Percentiles rank a stretch among this genome's conserved stretches.
Evolutionary conservation across 495 filamentous ascomycete genomes (phyloP).

Genomic region (Aspergillus saccharolyticus): DNA sequence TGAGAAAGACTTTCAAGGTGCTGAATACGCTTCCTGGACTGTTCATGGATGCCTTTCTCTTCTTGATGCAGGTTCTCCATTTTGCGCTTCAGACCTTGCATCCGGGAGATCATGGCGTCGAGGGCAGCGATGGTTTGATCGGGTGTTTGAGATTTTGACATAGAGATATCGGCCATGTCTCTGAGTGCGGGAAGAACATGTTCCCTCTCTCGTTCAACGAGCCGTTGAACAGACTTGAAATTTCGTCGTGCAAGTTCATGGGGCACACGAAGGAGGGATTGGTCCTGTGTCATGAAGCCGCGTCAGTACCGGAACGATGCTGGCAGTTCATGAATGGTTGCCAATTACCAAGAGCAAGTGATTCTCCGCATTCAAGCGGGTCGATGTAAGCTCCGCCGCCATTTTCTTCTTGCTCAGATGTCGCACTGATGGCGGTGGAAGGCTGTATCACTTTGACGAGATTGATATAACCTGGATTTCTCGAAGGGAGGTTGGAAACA

Average conservation of each 20-base stretch:
- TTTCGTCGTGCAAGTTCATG: conserved; percentile 88
- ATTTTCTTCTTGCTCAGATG: conserved; percentile 24
- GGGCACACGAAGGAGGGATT: conserved; percentile 88
- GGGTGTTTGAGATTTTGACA: conserved; percentile 53
- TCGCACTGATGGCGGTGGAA: neutral
- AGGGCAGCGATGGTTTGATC: conserved; percentile 69
- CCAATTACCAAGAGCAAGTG: conserved; percentile 62
- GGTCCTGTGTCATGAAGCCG: conserved; percentile 59
- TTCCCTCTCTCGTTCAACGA: conserved; percentile 73
- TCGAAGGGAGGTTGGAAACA: too few relatives aligned
- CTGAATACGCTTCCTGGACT: conserved; percentile 67
- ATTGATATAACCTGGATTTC: neutral
- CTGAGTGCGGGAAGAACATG: conserved; percentile 64
- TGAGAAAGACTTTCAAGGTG: conserved; percentile 75
- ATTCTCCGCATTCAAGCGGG: conserved; percentile 67
- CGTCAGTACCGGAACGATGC: conserved; percentile 13
- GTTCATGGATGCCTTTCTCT: conserved; percentile 65
- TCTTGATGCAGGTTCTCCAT: conserved; percentile 71
- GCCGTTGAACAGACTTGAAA: conserved; percentile 80
- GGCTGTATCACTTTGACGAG: neutral
- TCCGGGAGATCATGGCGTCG: conserved; percentile 75
- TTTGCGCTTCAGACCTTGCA: conserved; percentile 84
- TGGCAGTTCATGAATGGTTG: conserved; percentile 3
- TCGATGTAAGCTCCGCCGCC: conserved; percentile 53
- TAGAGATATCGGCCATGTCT: conserved; percentile 60